Base-by-base conservation (phyloP, 768 basidiomycete species). In the Scleroderma citrinum region DNA sequence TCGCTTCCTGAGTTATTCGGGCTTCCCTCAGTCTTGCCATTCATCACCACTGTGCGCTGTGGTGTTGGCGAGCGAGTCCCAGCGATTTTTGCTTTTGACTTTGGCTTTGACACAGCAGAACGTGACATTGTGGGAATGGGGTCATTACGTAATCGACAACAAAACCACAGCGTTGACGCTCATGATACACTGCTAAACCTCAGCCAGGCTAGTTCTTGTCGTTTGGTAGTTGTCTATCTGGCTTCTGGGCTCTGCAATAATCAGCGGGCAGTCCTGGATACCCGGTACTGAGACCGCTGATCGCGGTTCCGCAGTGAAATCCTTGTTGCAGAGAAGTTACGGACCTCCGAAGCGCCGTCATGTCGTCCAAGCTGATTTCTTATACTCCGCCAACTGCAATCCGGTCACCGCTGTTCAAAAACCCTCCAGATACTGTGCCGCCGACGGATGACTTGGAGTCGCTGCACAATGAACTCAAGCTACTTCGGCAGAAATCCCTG, bases 371-470 rank as follows among this genome's bases (percentile, higher is more conserved):
- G 65, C 71, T 86, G 48, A 63, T 70, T 48, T 68, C 69, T 43
- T 88, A 74, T 67, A 55, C 71, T 49, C 61, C 66, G 34, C 76
- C 76, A 41, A 63, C 74, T n/a, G 57, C 66, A 53, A 70, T 81
- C 50, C 78, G 76, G 52, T 85, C 85, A 35, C 62, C 73, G 50
- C 69, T 90, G 48, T 69, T 87, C 60, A 83, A 78, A 71, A 78
- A 71, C 55, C 75, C 76, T 1, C 72, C 85, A 49, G 84, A 88
- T 49, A 50, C 73, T 12, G 74, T 92, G 14, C 89, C 89, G 7
- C 73, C 82, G 19, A 78, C 80, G 16, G 82, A 86, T 46, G 89
- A 91, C 35, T 79, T 91, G 44, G 81, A 86, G 50, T 56, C 64
- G 19, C 74, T 90, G 19, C 78, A 83, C 35, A 58, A 71, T 38